These are phyloP conservation scores for Raddia distichophylla DNA, from an alignment of 176 grass and related monocot genomes.

Conservation along the genomic window DNA sequence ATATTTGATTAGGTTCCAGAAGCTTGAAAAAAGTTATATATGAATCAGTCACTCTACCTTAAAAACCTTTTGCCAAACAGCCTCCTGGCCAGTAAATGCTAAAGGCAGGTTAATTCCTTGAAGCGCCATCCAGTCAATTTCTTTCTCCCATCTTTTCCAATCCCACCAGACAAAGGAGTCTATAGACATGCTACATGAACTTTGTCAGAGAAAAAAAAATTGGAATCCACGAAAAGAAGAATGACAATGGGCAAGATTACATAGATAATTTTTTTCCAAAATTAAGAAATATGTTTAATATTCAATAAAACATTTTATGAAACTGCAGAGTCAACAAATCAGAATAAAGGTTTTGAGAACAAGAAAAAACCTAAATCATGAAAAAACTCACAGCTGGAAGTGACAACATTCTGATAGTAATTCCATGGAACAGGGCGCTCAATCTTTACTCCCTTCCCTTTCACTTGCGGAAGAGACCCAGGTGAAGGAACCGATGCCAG, in stretches of 20 bases:
- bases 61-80: conserved; percentile 95
- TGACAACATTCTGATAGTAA: conserved; percentile 99
- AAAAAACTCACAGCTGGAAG: conserved; percentile 90
- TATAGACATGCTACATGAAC: conserved; percentile 54
- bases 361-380: conserved; percentile 27
- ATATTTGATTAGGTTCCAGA: background rate
- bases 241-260: conserved; percentile 2
- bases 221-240: conserved; percentile 38
- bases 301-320: background rate
- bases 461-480: conserved; percentile 70
- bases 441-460: conserved; percentile 64
- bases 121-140: conserved; percentile 99
- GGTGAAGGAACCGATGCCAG: conserved; percentile 60
- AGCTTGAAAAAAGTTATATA: conserved; percentile 3
- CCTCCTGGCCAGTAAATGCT: conserved; percentile 92
- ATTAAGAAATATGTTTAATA: conserved; percentile 1
- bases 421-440: conserved; percentile 91
- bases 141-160: conserved; percentile 97
- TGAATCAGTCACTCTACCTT: conserved; percentile 53
- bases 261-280: conserved; percentile 2
- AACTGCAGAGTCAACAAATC: background rate
- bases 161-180: conserved; percentile 95
- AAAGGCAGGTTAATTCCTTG: conserved; percentile 98
- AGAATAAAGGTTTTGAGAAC: conserved; percentile 6
- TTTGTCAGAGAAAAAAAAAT: conserved; percentile 37